Evolutionary conservation across 2,329 filamentous ascomycete species (phyloP), one percentile per base, ranked within the genome.

Genomic region (Fusarium neocosmosporiellum): DNA sequence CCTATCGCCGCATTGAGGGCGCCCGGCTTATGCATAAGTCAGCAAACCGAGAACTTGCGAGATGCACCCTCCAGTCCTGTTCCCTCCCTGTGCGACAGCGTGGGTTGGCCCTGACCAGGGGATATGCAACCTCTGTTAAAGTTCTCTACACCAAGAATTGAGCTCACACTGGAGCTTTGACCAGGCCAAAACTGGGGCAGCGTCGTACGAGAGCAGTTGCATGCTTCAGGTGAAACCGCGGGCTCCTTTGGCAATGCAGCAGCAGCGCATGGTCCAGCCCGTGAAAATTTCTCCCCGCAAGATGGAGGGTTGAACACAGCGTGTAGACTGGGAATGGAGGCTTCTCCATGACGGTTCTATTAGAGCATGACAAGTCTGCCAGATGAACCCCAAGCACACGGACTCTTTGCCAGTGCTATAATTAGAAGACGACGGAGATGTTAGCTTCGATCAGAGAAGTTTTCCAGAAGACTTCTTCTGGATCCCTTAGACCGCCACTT

Each of bases 151-250:
- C 54, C 54, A 58, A 50, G 59, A 53, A 59, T 57, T 65, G 61
- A 50, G 53, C 66, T 68, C 46, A 41, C 27, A 54, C 59, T 54
- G 66, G 61, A 64, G 55, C 61, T 65, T 64, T 70, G 53, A 63
- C 66, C 63, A 62, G 36, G 41, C 61, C 46, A 65, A 69, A 65
- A 58, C 58, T 33, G 64, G 69, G 64, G 37, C 57, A 41, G 36
- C 54, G 54, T 75, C 58, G 63, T 53, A 60, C 63, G 61, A 68
- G 54, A 67, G 61, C 59, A 64, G 60, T 48, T 46, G 58, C 48
- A 55, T 67, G 59, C 65, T 65, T 54, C 55, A 69, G 50, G 62
- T 77, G 75, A 76, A 77, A 76, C 75, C 10, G 31, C 66, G 55
- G 66, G 27, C 46, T 63, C 63, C 64, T 60, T 54, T 55, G 43